Evolutionary conservation across 371 early-diverging fungal genomes (phyloP), one percentile per base, ranked within the genome.

Genomic region (Mortierella polycephala): DNA sequence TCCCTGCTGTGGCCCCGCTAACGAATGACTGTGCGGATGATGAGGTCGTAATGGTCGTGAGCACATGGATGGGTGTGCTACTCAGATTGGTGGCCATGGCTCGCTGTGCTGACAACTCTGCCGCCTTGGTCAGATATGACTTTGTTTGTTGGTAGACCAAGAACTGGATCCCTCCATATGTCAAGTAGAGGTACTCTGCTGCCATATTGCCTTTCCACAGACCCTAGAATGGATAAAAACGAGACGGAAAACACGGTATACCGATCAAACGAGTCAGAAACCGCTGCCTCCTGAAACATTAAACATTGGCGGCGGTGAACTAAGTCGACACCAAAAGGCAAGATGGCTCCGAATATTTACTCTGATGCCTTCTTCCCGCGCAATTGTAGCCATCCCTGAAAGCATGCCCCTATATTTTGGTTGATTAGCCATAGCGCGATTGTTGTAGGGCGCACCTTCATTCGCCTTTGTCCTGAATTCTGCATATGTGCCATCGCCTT

Each of bases 141-240:
- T 87, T 85, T 21, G 88, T 60, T 46, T 86, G 83, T 57, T 89
- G 82, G 70, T 92, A 95, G 2, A 89, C 81, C 69, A 89, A 85
- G 69, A 98, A 97, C 81, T 98, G 97, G 23, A 89, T 83, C 5
- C 92, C 93, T 39, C 96, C 94, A 71, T 97, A 98, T 0, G 91
- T 82, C 50, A 96, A 69, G 77, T 97, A 97, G 8, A 97, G 85
- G 64, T 92, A 94, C 75, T 92, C 94, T 5, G 97, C 98, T 2
- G 95, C 86, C 77, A 93, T 75, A 62, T 98, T 98, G 54, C 98
- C 98, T 69, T 97, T 97, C 90, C 94, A 98, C n/a, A 96, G 83
- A 10, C 91, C 96, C 88, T 93, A 63, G 20, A 47, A 21, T 46
- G 11, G 10, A 16, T 53, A 44, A 23, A 16, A 10, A n/a, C 9